Evolutionary conservation across 2,329 filamentous ascomycete genomes (phyloP), one percentile per base, ranked within the genome.

Genomic region (Fusarium dimerum): DNA sequence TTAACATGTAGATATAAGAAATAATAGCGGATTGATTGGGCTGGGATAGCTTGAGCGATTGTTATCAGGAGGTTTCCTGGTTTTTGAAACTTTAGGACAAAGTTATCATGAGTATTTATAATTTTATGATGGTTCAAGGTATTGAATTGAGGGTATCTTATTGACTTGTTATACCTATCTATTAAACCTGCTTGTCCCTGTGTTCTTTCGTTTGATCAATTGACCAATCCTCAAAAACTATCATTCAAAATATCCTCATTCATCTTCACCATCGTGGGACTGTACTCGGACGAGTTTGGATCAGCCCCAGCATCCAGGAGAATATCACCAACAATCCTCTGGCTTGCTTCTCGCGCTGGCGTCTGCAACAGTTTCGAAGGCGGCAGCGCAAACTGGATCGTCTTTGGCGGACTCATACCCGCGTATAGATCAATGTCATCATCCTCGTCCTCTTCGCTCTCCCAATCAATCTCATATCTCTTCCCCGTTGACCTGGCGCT

Each of bases 401-500:
- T 94, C 78, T 97, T 97, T 0, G 94, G 94, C 29, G 94, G 94
- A 66, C 90, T 96, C 72, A 92, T 87, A 6, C 87, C 90, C 7
- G 81, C 82, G 52, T 88, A 86, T 6, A 83, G 66, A 40, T 79
- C 83, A 20, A 79, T 79, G 39, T 83, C 83, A 45, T 86, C 83
- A 45, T 86, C 83, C 10, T 85, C 83, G 29, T 88, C 87, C 50
- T 85, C 86, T 55, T 92, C 87, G 63, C 86, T 89, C 48, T 92
- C 87, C 87, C 91, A 94, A 16, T 78, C 79, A 51, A 86, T 83
- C 66, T 87, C 84, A 48, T 83, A 80, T 52, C 68, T 73, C 29
- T 71, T 68, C 16, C 61, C 67, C 40, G 52, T 62, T 12, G 45
- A 45, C 18, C 57, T 59, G 5, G 50, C 56, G 1, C 64, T 64